Conservation (phyloP, 805 yeast species). For the Wickerhamomyces chambardii region DNA sequence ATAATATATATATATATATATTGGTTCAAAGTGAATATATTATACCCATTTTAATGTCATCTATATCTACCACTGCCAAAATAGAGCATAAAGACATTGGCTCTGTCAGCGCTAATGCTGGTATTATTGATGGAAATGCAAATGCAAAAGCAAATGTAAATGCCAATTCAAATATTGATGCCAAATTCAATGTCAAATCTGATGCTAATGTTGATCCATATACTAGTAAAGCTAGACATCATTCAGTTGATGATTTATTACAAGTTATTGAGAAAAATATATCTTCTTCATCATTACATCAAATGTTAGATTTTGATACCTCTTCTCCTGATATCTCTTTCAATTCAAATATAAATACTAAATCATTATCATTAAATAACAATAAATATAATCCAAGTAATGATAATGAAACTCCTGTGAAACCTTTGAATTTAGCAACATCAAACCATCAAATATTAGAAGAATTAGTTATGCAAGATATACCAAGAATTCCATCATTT, state of each 20-base stretch:
- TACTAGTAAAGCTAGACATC: slow-evolving; percentile 20
- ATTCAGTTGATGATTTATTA: slow-evolving; percentile 30
- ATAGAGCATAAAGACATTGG: too few relatives aligned
- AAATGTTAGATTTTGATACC: slow-evolving; percentile 7
- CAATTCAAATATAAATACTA: slow-evolving; percentile 5
- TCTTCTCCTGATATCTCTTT: not conserved
- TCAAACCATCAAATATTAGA: not conserved
- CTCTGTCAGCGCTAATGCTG: too few relatives aligned
- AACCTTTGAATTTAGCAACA: slow-evolving; percentile 13
- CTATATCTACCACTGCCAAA: too few relatives aligned
- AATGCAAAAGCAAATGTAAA: too few relatives aligned
- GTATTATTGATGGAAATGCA: too few relatives aligned
- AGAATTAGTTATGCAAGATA: slow-evolving; percentile 12
- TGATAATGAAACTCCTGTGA: slow-evolving; percentile 15
- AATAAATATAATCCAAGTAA: not conserved
- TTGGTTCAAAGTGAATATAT: too few relatives aligned
- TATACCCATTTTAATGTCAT: too few relatives aligned
- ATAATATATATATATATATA: too few relatives aligned
- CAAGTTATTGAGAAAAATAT: slow-evolving; percentile 19
- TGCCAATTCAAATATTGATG: too few relatives aligned
- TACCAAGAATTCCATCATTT: slow-evolving; percentile 18
- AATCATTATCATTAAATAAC: too few relatives aligned
- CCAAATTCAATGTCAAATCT: too few relatives aligned
- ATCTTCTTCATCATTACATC: slow-evolving; percentile 11
- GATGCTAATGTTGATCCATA: too few relatives aligned